Base-by-base conservation (phyloP, 495 filamentous ascomycete genomes). In the Lophium mytilinum region DNA sequence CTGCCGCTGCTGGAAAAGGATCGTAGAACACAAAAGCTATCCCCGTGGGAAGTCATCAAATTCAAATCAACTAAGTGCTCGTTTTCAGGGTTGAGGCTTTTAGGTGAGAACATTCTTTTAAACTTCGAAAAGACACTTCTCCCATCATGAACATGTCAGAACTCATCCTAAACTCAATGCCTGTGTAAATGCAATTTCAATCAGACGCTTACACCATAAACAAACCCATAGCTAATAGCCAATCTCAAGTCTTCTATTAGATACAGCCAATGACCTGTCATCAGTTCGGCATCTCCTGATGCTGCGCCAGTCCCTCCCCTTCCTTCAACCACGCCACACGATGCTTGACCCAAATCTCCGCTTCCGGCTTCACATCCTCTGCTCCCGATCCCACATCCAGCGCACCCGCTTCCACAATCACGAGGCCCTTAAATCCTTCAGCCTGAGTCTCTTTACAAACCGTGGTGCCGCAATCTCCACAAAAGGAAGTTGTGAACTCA, bases 401-500 rank as follows among this genome's bases (percentile, higher is more conserved):
- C 12, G 58, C 30, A 24, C 62, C 58, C 3, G 54, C 37, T 30
- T 65, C 51, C 12, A 65, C 42, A 33, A 61, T 37, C 24, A 52
- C 35, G 18, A 41, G 52, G 9, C 46, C 58, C 50, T 62, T 61
- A 35, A 61, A 61, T 8, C 52, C 51, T 14, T 54, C 49, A 1
- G 57, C 62, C 24, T 65, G 58, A 37, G 53, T 65, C 47, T 65
- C 58, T 47, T 61, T 58, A 48, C 52, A 58, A n/a, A 65, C 18
- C 9, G 58, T 55, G 30, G 53, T 62, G 5, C 51, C 55, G 33
- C 62, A 65, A 3, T 51, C 19, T 3, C 46, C 51, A 34, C 58
- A 65, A 15, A 62, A 65, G 4, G 50, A 58, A 0, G 57, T 61
- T 35, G 36, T 61, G 58, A 58, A 61, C 12, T 58, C 58, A 37